Evolutionary conservation across 176 grass and related monocot genomes (phyloP), one percentile per base, ranked within the genome.

Genomic region (Juncus effusus): DNA sequence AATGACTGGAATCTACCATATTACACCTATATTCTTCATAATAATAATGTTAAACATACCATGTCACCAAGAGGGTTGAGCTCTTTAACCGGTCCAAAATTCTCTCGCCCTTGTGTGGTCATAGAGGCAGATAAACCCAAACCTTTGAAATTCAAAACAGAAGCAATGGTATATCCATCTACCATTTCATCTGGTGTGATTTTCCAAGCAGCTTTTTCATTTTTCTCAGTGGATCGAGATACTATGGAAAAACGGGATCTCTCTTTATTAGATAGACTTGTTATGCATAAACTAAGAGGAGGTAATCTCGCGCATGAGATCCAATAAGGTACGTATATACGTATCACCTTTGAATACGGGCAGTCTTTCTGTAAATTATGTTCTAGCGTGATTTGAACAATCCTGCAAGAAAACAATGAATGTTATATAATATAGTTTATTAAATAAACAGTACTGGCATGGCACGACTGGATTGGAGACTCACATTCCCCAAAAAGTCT

Each of bases 261-360:
- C 79, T 78, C 87, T 63, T 56, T 89, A 81, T 79, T 77, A 80
- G 93, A 74, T 51, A 86, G 73, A 82, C 87, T 77, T 67, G 85
- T 44, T 1, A 92, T 36, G 63, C 61, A 77, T 44, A 85, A 78
- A 52, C 71, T 84, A 77, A 92, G 80, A 47, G 84, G 88, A 41
- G 93, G 93, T 62, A 84, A 79, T 91, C 85, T 83, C 79, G 80
- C 59, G 69, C 78, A 81, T 72, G 88, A 91, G 81, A 97, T 97
- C 93, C 93, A 97, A 89, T 86, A 97, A 40, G 85, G 82, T 86
- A 85, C 88, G 79, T 89, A 97, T 59, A 97, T 89, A 74, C 88
- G 87, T 59, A 92, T 84, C 71, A 82, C 61, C 50, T 70, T 97
- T 62, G 84, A 80, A 70, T 86, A 78, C 70, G 85, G 80, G 76